Conservation (phyloP, 495 filamentous ascomycete species). For the Aspergillus sclerotiicarbonarius region DNA sequence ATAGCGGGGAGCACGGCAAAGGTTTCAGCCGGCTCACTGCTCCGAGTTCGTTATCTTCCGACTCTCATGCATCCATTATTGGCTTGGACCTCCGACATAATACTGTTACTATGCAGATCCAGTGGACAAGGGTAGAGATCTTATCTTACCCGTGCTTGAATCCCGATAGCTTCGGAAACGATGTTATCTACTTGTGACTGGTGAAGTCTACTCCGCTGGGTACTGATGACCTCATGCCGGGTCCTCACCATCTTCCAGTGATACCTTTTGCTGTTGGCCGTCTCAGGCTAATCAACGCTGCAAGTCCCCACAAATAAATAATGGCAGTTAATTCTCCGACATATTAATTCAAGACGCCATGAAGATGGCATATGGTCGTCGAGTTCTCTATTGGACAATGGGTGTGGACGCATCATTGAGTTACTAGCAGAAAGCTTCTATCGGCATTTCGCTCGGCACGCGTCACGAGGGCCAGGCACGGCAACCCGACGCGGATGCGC, state of each 20-base stretch:
- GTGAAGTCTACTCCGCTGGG: no score
- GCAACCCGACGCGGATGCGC: slow-evolving; percentile 31
- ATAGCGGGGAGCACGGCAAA: not conserved
- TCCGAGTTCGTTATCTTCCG: not conserved
- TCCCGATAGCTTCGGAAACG: no score
- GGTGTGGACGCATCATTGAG: not conserved
- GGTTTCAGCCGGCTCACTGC: not conserved
- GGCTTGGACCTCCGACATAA: no score
- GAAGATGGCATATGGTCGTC: not conserved
- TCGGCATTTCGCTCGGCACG: slow-evolving; percentile 36
- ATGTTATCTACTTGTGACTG: no score
- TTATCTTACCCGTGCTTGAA: not conserved
- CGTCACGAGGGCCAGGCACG: slow-evolving; percentile 18
- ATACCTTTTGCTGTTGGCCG: no score
- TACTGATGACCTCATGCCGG: no score
- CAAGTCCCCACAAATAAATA: no score
- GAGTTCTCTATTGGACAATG: not conserved
- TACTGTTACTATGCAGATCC: not conserved
- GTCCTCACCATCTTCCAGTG: no score
- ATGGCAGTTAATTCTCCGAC: no score
- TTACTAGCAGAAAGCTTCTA: slow-evolving; percentile 36
- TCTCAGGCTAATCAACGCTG: no score
- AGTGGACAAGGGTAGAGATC: not conserved
- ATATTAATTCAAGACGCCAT: not conserved
- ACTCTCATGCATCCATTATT: not conserved